Evolutionary conservation across 495 filamentous ascomycete genomes (phyloP), one percentile per base, ranked within the genome.

Genomic region (Penicillium simplicissimum): DNA sequence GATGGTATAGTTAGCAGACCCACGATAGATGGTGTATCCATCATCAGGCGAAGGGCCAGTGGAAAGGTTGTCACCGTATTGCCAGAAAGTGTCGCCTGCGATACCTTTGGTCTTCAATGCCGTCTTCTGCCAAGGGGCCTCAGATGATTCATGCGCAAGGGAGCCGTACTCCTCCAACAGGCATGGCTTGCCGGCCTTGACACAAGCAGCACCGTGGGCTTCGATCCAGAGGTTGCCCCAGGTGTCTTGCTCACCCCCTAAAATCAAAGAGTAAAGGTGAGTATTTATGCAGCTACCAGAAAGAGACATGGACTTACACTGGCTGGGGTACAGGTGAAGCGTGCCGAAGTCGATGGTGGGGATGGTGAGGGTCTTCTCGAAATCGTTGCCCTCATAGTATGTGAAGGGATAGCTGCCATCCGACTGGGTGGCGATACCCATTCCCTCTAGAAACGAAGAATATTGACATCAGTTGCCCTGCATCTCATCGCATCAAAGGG

Each of bases 341-440:
- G 84, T 85, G 34, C 82, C 86, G 65, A 87, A 90, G 66, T 90
- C 87, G 49, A 90, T 79, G 11, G 77, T 84, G 4, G 75, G 38
- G 43, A 90, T 78, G 25, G 65, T 63, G 5, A 90, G 72, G 64
- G 88, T 85, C 53, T 70, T 74, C 36, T 82, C 81, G 54, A 89
- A 89, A 70, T 89, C 84, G 15, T 81, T 74, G 15, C 88, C 87
- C 69, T 90, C 85, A 48, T 64, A 71, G 43, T 78, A 82, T 17
- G 71, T 74, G 75, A 88, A 89, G 0, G 84, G 83, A 68, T 85
- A 87, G 64, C 81, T 81, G 4, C 78, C 76, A 36, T 84, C 80
- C n/a, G 73, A 74, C 1, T 31, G 48, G 17, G 48, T 52, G 14
- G 23, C 8, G 31, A 52, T 25, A 52, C 48, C 48, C 48, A 52